phyloP scores from a whole-genome alignment of 768 basidiomycete species.

The Lentinula guzmanii region DNA sequence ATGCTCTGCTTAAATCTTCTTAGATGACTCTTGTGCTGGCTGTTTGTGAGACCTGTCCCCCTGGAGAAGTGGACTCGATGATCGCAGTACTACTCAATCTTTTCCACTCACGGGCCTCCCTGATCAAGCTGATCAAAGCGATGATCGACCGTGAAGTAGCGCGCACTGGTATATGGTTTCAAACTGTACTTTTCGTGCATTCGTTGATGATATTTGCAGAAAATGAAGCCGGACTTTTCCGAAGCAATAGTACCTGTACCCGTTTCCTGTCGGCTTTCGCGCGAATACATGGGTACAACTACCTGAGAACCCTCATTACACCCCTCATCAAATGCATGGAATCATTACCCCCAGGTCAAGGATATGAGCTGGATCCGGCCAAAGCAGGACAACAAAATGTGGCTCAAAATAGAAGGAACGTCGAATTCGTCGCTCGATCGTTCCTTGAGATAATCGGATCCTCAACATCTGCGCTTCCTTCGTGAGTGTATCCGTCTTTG shows the following conservation, averaged over 20 bases:
- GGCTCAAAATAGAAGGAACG: conserved; percentile 60
- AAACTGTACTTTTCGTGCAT: neutral
- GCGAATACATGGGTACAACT: conserved; percentile 86
- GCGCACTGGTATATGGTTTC: conserved; percentile 50
- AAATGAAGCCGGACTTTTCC: conserved; percentile 76
- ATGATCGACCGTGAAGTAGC: conserved; percentile 85
- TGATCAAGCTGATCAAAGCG: conserved; percentile 71
- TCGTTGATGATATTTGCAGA: conserved; percentile 32
- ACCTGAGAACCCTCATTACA: conserved; percentile 72
- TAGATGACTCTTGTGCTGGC: conserved; percentile 79
- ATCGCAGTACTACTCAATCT: conserved; percentile 80
- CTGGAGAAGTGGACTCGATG: conserved; percentile 75
- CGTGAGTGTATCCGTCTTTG: conserved; percentile 40
- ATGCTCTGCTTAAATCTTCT: neutral
- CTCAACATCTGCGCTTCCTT: conserved; percentile 65
- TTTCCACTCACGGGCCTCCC: conserved; percentile 70
- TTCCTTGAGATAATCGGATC: conserved; percentile 72
- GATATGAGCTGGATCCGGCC: conserved; percentile 74
- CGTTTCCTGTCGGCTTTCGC: conserved; percentile 83
- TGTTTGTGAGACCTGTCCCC: conserved; percentile 82
- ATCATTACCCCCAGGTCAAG: conserved; percentile 63
- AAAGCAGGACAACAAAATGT: conserved; percentile 54
- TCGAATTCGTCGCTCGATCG: conserved; percentile 66
- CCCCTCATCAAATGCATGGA: conserved; percentile 75
- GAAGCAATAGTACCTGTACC: conserved; percentile 85